Percentiles rank a stretch among this genome's conserved stretches.
phyloP scores from a whole-genome alignment of 768 basidiomycete species.

The Naganishia kalamii region DNA sequence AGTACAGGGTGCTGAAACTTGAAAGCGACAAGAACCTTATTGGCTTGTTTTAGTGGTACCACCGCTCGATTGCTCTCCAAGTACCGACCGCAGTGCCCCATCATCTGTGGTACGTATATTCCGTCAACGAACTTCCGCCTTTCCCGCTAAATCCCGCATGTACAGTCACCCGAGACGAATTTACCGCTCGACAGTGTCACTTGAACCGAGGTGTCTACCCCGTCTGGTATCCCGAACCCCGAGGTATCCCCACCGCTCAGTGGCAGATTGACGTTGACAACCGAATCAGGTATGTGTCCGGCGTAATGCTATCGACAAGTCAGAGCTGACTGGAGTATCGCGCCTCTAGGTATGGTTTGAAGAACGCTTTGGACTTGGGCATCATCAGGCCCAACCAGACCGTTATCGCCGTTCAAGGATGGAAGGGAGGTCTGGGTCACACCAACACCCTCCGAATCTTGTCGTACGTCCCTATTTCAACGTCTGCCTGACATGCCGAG shows the following conservation, averaged over 20 bases:
- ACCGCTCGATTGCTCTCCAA: slow-evolving; percentile 93
- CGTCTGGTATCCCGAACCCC: slow-evolving; percentile 92
- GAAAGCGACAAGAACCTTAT: background rate
- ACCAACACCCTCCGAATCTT: slow-evolving; percentile 47
- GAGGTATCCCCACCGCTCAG: slow-evolving; percentile 75
- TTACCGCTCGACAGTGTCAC: slow-evolving; percentile 93
- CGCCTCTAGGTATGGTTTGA: slow-evolving; percentile 62
- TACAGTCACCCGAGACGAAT: slow-evolving; percentile 87
- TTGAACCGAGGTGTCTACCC: slow-evolving; percentile 95
- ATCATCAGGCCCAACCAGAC: slow-evolving; percentile 83
- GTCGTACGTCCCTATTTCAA: slow-evolving; percentile 18
- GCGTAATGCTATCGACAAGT: slow-evolving; percentile 27
- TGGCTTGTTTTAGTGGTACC: slow-evolving; percentile 58
- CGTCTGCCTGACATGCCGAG: background rate
- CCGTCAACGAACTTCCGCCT: background rate
- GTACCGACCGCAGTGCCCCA: slow-evolving; percentile 86
- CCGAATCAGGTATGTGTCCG: slow-evolving; percentile 52
- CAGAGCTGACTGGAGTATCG: background rate
- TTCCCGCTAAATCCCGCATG: slow-evolving; percentile 1
- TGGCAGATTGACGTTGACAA: slow-evolving; percentile 86
- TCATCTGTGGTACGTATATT: slow-evolving; percentile 73
- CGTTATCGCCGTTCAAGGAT: slow-evolving; percentile 94
- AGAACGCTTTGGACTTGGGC: slow-evolving; percentile 71
- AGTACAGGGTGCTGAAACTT: background rate
- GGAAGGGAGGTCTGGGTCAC: slow-evolving; percentile 96